Base-by-base conservation (phyloP, 148 eudicot genomes). In the Rhododendron kiyosumense region DNA sequence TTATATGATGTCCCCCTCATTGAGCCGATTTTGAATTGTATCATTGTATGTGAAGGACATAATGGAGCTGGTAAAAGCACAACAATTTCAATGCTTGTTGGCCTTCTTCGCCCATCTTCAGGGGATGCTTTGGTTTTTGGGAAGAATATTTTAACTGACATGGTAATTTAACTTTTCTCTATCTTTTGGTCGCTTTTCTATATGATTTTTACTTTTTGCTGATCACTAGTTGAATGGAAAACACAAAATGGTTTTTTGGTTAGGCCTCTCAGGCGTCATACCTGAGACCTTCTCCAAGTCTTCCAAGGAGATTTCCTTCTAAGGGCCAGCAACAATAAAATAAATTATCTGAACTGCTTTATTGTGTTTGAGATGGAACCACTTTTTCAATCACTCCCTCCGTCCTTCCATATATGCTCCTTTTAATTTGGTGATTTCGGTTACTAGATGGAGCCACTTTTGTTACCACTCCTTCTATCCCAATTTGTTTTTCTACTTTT, bases 11-110 rank as follows among this genome's bases (percentile, higher is more conserved):
- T 34, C 86, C 57, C 7, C 8, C 49, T 76, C 36, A 81, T 59
- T 80, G 69, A 73, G 74, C 57, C 79, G 30, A 65, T 71, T 83
- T n/a, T 36, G 81, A 51, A 43, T 79, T 78, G 12, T 30, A 71
- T 85, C 43, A 43, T 79, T 78, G 12, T 30, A 71, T 85, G 46
- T 89, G 86, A 88, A 96, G 99, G 99, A 77, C 99, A 97, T 88
- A 97, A 97, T 93, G 99, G 99, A 85, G 99, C 99, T 89, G 99
- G 99, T 83, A 97, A 97, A 91, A 97, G 99, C 93, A 97, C 98
- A 46, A 95, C 99, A 83, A 97, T 97, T 85, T 95, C 99, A 78
- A 95, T 97, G 99, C 96, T 97, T 87, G 99, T 95, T 88, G 99
- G 99, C 86, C 99, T 97, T 91, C 89, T 94, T 86, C 87, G 90